Conservation (phyloP, 2,329 filamentous ascomycete genomes). For the Ascochyta viciae-villosae region DNA sequence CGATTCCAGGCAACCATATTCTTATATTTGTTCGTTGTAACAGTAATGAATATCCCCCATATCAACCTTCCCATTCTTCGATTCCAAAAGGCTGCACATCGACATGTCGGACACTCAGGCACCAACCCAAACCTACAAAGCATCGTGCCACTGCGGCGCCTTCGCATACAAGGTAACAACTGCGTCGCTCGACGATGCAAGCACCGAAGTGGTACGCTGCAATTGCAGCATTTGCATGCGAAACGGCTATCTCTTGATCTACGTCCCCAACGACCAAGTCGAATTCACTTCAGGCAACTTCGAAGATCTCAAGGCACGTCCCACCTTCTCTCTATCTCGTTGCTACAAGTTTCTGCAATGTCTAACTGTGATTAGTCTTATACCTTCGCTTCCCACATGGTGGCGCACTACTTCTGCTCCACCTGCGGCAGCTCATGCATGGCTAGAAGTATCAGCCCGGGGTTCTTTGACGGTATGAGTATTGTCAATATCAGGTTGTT, state of each 20-base stretch:
- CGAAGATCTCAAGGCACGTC: slow-evolving; percentile 27
- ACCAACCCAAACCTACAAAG: slow-evolving; percentile 56
- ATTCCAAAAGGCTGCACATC: not conserved
- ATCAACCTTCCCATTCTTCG: not conserved
- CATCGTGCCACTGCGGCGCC: slow-evolving; percentile 62
- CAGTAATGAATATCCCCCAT: not conserved
- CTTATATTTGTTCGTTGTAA: not conserved
- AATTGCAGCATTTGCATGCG: slow-evolving; percentile 62
- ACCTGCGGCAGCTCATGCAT: slow-evolving; percentile 40
- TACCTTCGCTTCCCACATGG: slow-evolving; percentile 30
- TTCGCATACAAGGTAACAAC: slow-evolving; percentile 59
- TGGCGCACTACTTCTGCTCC: slow-evolving; percentile 38
- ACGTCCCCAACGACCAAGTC: slow-evolving; percentile 26
- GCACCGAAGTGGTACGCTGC: slow-evolving; percentile 54
- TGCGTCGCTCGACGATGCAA: slow-evolving; percentile 56
- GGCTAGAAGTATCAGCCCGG: slow-evolving; percentile 22
- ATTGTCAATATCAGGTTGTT: slow-evolving; percentile 42
- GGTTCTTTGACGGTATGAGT: slow-evolving; percentile 25
- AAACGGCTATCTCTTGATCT: slow-evolving; percentile 60
- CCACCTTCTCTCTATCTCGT: not conserved
- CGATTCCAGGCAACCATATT: slow-evolving; percentile 7
- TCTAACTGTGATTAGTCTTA: slow-evolving; percentile 29
- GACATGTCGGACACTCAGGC: slow-evolving; percentile 46
- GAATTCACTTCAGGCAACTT: slow-evolving; percentile 28
- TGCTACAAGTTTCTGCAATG: not conserved